Evolutionary conservation across 1,284 basidiomycete genomes (phyloP).

Genomic region (Dichomitus squalens): DNA sequence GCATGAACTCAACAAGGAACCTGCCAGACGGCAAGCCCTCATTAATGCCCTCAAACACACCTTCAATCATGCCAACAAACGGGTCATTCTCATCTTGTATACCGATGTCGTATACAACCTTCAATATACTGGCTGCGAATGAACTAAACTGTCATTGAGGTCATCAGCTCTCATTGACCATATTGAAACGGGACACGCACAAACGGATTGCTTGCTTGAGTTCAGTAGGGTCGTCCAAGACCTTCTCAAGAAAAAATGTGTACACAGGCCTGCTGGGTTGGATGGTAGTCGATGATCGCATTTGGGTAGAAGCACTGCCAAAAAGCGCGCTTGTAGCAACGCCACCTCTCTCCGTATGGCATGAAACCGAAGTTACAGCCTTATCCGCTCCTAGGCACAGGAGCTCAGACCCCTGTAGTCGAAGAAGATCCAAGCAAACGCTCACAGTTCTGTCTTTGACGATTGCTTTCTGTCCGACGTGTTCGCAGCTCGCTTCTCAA

Average conservation of each 20-base stretch:
- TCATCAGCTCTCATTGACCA: too few species aligned
- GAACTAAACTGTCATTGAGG: too few species aligned
- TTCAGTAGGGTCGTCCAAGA: not conserved
- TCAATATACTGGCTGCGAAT: not conserved
- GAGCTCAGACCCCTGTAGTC: conserved; percentile 4
- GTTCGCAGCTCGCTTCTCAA: not conserved
- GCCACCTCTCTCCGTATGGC: conserved; percentile 9
- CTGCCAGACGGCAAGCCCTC: conserved; percentile 3
- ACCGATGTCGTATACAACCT: conserved; percentile 3
- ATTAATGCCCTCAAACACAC: not conserved
- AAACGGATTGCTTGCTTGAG: not conserved
- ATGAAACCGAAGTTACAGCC: conserved; percentile 5
- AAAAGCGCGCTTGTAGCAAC: conserved; percentile 7
- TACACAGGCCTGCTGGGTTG: not conserved
- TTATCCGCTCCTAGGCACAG: too few species aligned
- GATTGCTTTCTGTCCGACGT: not conserved
- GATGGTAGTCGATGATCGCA: conserved; percentile 2
- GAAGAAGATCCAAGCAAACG: too few species aligned
- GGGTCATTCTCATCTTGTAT: not conserved
- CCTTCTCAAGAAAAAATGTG: not conserved
- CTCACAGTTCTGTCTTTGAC: not conserved
- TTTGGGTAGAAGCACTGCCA: conserved; percentile 8
- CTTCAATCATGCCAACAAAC: not conserved
- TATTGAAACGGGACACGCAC: not conserved
- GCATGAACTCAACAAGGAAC: conserved; percentile 8